Base-by-base conservation (phyloP, 2,329 filamentous ascomycete genomes). In the Ophiocordyceps robertsii region DNA sequence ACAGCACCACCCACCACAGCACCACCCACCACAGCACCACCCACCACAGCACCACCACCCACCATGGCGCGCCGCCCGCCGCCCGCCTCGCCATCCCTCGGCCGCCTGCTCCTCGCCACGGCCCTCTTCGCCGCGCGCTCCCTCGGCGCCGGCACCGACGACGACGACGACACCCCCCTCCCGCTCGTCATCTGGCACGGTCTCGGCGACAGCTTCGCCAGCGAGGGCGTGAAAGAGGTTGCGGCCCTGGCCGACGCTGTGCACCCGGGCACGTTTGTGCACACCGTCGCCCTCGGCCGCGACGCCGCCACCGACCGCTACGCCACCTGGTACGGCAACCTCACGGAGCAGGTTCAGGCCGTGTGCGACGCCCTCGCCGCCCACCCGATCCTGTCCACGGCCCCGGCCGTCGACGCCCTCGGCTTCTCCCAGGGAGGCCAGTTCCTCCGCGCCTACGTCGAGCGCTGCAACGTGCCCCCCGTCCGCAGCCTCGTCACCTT, bases 401-500 rank as follows among this genome's bases (percentile, higher is more conserved):
- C 85, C 0, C 84, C 84, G 0, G 86, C 82, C 48, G 72, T 95
- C 57, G 92, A 96, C 63, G 90, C 89, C 30, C 67, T 98, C 31
- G 92, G 92, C 27, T 95, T 98, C 69, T 92, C 84, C 13, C 92
- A 98, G 63, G 92, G 92, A 48, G 92, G 92, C 1, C 86, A 95
- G 60, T 95, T 98, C 67, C 74, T 98, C n/a, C 80, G 92, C 45
- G 92, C 75, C 21, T 89, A 94, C 59, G 70, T 95, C 49, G 80
- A 98, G 70, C 76, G 86, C 37, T 98, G 92, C 70, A 92, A 88
- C 60, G 56, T 54, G 30, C 81, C 87, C 0, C 80, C 77, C 4
- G 75, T 95, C 12, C 75, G 78, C 50, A 89, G 77, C 57, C 74
- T 95, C 32, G 75, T 95, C 48, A 95, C 89, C 2, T 93, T 92